phyloP scores from a whole-genome alignment of 495 filamentous ascomycete species.

The Delitschia confertaspora region DNA sequence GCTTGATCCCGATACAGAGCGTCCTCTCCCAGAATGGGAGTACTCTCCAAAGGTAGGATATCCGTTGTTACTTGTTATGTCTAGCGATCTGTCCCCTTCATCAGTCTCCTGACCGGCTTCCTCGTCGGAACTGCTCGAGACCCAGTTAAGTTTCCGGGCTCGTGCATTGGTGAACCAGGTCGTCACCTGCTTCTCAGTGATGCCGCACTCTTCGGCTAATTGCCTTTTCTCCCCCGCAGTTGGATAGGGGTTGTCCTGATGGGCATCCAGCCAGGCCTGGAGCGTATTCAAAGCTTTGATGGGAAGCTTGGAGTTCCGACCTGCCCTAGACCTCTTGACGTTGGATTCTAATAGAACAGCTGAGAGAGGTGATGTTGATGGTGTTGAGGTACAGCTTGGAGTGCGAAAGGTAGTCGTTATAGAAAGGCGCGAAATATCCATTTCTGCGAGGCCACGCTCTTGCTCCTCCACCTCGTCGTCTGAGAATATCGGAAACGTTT shows the following conservation, averaged over 20 bases:
- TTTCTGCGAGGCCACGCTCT: too few relatives aligned
- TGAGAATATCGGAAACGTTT: too few relatives aligned
- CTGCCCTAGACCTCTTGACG: constrained; percentile 20
- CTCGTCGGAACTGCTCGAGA: constrained; percentile 17
- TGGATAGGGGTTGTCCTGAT: constrained; percentile 23
- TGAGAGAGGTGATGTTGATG: neutral
- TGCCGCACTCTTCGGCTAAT: constrained; percentile 21
- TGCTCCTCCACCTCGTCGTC: too few relatives aligned
- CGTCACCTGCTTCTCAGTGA: constrained; percentile 25
- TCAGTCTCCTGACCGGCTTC: constrained; percentile 18
- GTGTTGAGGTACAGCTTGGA: too few relatives aligned
- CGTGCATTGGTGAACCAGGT: constrained; percentile 25
- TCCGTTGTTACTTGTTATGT: neutral
- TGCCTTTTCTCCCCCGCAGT: constrained; percentile 12
- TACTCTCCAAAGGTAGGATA: neutral
- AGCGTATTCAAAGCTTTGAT: constrained; percentile 14
- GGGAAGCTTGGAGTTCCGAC: constrained; percentile 22
- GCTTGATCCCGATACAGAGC: constrained; percentile 17
- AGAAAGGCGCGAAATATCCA: too few relatives aligned
- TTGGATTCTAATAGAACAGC: neutral
- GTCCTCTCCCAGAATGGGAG: too few relatives aligned
- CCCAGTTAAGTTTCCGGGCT: constrained; percentile 18
- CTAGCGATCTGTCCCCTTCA: neutral
- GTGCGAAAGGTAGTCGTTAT: too few relatives aligned
- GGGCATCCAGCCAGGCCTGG: constrained; percentile 23